These are phyloP conservation scores for Colletotrichum sp. DNA, from an alignment of 2,329 filamentous ascomycete species.

Conservation along the genomic window DNA sequence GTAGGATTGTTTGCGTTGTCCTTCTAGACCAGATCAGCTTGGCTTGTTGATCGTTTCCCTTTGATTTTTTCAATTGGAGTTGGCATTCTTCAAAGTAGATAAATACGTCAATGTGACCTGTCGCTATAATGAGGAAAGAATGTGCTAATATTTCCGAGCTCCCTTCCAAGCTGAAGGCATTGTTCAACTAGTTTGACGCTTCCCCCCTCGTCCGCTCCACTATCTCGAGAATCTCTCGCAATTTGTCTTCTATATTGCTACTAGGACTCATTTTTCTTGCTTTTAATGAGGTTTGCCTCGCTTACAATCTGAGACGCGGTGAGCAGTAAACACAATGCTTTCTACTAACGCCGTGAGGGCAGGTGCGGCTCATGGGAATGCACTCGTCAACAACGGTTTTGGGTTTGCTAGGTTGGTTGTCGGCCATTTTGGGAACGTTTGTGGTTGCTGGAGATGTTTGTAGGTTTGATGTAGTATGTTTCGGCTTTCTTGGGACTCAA, in stretches of 20 bases:
- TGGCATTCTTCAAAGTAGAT: not conserved
- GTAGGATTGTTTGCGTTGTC: not conserved
- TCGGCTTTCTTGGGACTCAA: not conserved
- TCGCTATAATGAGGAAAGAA: fast-evolving
- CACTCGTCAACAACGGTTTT: not conserved
- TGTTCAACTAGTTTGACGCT: not conserved
- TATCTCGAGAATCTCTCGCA: not conserved
- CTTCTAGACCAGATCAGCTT: not conserved
- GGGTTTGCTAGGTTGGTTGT: not conserved
- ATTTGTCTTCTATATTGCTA: not conserved
- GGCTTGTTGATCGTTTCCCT: not conserved
- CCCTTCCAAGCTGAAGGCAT: not conserved
- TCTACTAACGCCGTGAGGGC: not conserved
- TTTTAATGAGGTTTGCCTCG: not conserved
- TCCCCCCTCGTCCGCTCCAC: not conserved
- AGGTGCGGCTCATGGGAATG: not conserved
- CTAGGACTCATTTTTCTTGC: not conserved
- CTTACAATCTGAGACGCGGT: not conserved
- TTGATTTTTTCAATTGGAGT: not conserved
- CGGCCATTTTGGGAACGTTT: not conserved
- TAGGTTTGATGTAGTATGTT: not conserved
- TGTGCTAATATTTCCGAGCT: not conserved
- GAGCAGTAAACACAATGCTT: not conserved
- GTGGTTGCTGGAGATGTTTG: not conserved
- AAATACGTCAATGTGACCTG: not conserved